Conservation (phyloP, 305 asterid genomes). For the Plantago coronopus region DNA sequence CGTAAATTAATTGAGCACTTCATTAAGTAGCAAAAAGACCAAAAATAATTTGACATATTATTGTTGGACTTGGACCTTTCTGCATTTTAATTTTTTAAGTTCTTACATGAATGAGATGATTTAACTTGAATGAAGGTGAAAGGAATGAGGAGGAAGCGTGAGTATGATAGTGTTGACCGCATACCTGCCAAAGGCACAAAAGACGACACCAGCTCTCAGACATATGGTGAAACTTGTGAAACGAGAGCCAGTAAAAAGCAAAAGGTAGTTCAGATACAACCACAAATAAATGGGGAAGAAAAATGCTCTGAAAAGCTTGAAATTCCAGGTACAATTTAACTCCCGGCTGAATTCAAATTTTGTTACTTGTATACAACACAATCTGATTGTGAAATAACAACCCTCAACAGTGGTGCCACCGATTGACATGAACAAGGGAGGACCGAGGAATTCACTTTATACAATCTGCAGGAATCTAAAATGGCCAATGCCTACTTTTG, state of each 20-base stretch:
- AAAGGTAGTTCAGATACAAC: slow-evolving; percentile 28
- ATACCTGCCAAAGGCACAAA: slow-evolving; percentile 19
- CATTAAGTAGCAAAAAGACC: neutral
- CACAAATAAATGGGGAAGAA: slow-evolving; percentile 18
- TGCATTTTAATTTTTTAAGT: neutral
- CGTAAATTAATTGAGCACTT: neutral
- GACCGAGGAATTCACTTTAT: slow-evolving; percentile 67
- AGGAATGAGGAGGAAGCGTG: slow-evolving; percentile 52
- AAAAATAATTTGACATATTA: no score
- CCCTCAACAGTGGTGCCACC: slow-evolving; percentile 56
- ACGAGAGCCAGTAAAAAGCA: slow-evolving; percentile 28
- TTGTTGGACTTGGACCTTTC: neutral
- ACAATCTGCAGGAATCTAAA: slow-evolving; percentile 66
- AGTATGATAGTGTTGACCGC: slow-evolving; percentile 26
- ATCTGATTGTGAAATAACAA: neutral
- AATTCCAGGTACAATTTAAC: slow-evolving; percentile 50
- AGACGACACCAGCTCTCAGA: slow-evolving; percentile 12
- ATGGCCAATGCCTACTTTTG: slow-evolving; percentile 81
- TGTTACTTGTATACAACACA: neutral
- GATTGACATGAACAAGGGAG: slow-evolving; percentile 75
- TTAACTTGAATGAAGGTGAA: slow-evolving; percentile 36
- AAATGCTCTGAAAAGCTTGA: slow-evolving; percentile 26
- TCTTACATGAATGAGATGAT: neutral
- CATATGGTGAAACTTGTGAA: slow-evolving; percentile 28
- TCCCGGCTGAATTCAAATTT: neutral